These are phyloP conservation scores for Pyrenula aspistea DNA, from an alignment of 495 filamentous ascomycete species.

Conservation along the genomic window DNA sequence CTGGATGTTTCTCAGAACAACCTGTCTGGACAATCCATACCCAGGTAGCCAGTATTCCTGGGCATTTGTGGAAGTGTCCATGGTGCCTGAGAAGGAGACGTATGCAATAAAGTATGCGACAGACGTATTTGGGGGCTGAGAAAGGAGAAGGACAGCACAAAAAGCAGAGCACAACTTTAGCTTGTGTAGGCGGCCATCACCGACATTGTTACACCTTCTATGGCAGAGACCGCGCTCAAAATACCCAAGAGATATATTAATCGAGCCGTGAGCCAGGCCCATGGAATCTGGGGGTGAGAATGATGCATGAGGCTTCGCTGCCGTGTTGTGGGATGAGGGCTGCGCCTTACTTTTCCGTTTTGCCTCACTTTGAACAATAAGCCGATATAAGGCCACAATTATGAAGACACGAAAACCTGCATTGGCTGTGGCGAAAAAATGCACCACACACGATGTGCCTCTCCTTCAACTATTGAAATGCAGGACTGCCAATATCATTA, in stretches of 20 bases:
- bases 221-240: not conserved
- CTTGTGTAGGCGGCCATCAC: not conserved
- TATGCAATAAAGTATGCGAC: not conserved
- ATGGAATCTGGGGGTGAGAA: too few species aligned
- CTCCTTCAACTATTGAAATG: not conserved
- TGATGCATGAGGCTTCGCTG: too few species aligned
- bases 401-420: not conserved
- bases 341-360: not conserved
- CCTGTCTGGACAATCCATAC: slow-evolving; percentile 38
- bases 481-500: too few species aligned
- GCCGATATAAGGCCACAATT: not conserved
- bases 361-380: not conserved
- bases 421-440: not conserved
- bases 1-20: slow-evolving; percentile 39
- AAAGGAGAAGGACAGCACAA: not conserved
- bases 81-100: not conserved
- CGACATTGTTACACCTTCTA: not conserved
- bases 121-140: not conserved
- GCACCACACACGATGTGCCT: not conserved
- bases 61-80: slow-evolving; percentile 10
- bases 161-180: not conserved
- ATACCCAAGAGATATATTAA: too few species aligned
- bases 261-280: too few species aligned
- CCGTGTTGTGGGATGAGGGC: too few species aligned
- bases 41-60: slow-evolving; percentile 43